These are phyloP conservation scores for Raddia guianensis DNA, from an alignment of 176 grass and related monocot species.

Conservation along the genomic window DNA sequence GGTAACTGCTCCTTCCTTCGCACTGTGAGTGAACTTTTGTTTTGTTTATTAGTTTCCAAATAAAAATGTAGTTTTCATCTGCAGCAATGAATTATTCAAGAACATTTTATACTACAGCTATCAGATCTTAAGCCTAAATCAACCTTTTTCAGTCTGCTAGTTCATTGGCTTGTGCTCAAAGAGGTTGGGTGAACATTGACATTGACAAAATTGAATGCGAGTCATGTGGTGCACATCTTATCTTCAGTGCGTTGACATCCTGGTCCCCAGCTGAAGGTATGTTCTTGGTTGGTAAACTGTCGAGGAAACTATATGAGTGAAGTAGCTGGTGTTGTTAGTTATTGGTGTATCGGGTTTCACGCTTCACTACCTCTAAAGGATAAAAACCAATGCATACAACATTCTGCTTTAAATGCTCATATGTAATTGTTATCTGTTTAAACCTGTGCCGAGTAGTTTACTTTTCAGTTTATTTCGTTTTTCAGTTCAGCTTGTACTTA, in stretches of 20 bases:
- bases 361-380: slow-evolving; percentile 7
- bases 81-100: background rate
- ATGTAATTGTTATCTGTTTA: too few relatives aligned
- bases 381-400: background rate
- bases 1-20: background rate
- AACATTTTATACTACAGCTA: background rate
- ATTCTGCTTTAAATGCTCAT: background rate
- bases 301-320: slow-evolving; percentile 15
- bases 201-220: slow-evolving; percentile 86
- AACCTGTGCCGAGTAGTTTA: too few relatives aligned
- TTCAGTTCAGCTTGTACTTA: too few relatives aligned
- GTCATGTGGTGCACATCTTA: slow-evolving; percentile 76
- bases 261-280: slow-evolving; percentile 87
- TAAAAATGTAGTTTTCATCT: slow-evolving; percentile 11
- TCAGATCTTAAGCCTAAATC: slow-evolving; percentile 6
- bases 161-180: slow-evolving; percentile 71
- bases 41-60: slow-evolving; percentile 20
- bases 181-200: slow-evolving; percentile 92
- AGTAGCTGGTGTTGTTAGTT: slow-evolving; percentile 5
- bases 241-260: slow-evolving; percentile 56
- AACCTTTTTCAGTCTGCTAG: slow-evolving; percentile 59
- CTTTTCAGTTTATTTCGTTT: too few relatives aligned
- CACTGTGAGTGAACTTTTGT: background rate
- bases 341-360: background rate
- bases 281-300: slow-evolving; percentile 33